phyloP scores from a whole-genome alignment of 495 filamentous ascomycete species.

The Sabuloglossum arenarium region DNA sequence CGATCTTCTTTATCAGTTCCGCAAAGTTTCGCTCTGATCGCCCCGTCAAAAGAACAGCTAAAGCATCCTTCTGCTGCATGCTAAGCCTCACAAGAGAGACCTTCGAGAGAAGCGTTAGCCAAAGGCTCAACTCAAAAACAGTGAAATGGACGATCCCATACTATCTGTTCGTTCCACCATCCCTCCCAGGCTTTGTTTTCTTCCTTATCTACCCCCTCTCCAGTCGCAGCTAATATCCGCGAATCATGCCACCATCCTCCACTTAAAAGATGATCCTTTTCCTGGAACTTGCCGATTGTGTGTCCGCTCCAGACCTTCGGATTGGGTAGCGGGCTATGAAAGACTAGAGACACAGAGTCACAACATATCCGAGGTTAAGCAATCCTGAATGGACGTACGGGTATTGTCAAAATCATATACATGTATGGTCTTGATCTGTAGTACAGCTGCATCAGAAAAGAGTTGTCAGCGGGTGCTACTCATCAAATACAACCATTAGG shows the following conservation, averaged over 20 bases:
- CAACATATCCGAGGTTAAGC: neutral
- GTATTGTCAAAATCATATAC: conserved; percentile 99
- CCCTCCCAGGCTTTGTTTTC: conserved; percentile 71
- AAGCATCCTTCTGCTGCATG: conserved; percentile 68
- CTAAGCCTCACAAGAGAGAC: conserved; percentile 63
- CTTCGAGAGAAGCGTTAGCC: conserved; percentile 13
- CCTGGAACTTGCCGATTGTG: conserved; percentile 55
- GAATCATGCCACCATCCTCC: conserved; percentile 98
- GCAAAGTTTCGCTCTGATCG: conserved; percentile 56
- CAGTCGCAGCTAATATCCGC: conserved; percentile 66
- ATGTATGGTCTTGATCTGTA: conserved; percentile 60
- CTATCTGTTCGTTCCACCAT: conserved; percentile 92
- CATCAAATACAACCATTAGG: neutral
- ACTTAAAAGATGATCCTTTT: conserved; percentile 52
- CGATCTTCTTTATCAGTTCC: conserved; percentile 65
- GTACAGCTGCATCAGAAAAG: conserved; percentile 23
- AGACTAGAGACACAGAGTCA: conserved; percentile 33
- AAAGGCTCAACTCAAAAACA: neutral
- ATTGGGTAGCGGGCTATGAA: conserved; percentile 77
- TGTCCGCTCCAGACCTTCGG: conserved; percentile 62
- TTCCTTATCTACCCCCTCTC: conserved; percentile 63
- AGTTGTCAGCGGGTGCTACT: neutral
- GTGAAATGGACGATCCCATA: neutral
- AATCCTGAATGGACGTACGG: conserved; percentile 27
- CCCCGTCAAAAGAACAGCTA: conserved; percentile 82